phyloP scores from a whole-genome alignment of 805 yeast genomes.

The Teunomyces aglyptinius region DNA sequence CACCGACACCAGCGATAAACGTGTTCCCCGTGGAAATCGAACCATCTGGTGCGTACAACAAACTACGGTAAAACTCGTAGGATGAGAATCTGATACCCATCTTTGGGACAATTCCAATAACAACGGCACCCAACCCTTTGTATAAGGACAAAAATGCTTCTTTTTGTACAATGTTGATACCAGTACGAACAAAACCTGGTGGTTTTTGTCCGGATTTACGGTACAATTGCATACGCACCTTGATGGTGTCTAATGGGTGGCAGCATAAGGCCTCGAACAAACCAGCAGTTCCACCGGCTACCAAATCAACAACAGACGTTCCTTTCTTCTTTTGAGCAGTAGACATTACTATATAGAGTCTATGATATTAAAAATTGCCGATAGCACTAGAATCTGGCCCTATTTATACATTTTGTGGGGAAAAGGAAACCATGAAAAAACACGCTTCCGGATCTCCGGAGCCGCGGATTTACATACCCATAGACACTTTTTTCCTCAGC shows the following conservation, averaged over 20 bases:
- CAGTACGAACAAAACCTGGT: slow-evolving; percentile 86
- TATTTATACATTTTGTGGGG: slow-evolving; percentile 3
- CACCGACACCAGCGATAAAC: slow-evolving; percentile 92
- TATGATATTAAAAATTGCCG: not conserved
- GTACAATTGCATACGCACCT: slow-evolving; percentile 94
- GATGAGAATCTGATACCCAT: slow-evolving; percentile 97
- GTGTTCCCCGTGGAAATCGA: slow-evolving; percentile 69
- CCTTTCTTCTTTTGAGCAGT: slow-evolving; percentile 27
- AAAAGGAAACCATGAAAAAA: not conserved
- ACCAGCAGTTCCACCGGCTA: slow-evolving; percentile 98
- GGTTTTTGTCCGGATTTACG: slow-evolving; percentile 69
- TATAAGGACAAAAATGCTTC: slow-evolving; percentile 86
- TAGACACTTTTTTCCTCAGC: not conserved
- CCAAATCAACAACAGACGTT: slow-evolving; percentile 56
- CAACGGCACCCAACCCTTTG: slow-evolving; percentile 96
- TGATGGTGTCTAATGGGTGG: slow-evolving; percentile 97
- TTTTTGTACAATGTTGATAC: slow-evolving; percentile 67
- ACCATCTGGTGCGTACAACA: slow-evolving; percentile 63
- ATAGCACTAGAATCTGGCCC: not conserved
- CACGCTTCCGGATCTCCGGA: slow-evolving; percentile 2
- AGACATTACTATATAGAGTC: not conserved
- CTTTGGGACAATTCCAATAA: slow-evolving; percentile 95
- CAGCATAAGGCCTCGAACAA: slow-evolving; percentile 95
- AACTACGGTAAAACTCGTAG: slow-evolving; percentile 80
- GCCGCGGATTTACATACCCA: slow-evolving; percentile 2